Evolutionary conservation across 2,329 filamentous ascomycete species (phyloP).

Genomic region (Colletotrichum tropicale): DNA sequence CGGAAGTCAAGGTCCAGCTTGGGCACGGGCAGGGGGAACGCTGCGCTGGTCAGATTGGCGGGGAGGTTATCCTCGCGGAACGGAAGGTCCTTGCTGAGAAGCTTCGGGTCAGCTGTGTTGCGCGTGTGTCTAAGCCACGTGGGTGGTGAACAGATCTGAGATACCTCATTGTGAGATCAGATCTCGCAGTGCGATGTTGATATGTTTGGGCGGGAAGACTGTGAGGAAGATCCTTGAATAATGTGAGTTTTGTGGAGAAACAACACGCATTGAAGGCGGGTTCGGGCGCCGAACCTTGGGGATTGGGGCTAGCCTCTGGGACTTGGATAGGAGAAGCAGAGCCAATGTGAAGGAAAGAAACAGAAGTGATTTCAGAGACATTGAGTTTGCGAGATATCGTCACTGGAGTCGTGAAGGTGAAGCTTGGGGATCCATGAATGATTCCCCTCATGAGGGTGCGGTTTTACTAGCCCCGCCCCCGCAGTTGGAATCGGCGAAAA

Average conservation of each 20-base stretch:
- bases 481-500: constrained; percentile 1
- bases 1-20: constrained; percentile 54
- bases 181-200: neutral
- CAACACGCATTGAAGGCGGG: neutral
- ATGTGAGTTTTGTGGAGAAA: neutral
- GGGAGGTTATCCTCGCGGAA: constrained; percentile 11
- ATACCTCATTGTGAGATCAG: constrained; percentile 2
- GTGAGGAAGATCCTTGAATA: neutral
- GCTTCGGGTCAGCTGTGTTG: neutral
- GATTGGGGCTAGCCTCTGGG: neutral
- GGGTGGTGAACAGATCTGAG: neutral
- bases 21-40: constrained; percentile 48
- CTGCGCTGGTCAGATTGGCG: constrained; percentile 44
- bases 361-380: neutral
- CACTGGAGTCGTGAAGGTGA: neutral
- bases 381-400: neutral
- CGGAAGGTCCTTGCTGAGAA: neutral
- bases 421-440: neutral
- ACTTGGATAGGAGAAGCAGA: neutral
- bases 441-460: neutral
- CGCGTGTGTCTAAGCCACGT: neutral
- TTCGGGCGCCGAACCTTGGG: neutral
- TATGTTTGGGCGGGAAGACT: neutral
- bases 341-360: neutral
- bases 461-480: constrained; percentile 3